Percentiles rank a stretch among this genome's conserved stretches.
Evolutionary conservation across 2,329 filamentous ascomycete species (phyloP).

Genomic region (Penicillium sp.): DNA sequence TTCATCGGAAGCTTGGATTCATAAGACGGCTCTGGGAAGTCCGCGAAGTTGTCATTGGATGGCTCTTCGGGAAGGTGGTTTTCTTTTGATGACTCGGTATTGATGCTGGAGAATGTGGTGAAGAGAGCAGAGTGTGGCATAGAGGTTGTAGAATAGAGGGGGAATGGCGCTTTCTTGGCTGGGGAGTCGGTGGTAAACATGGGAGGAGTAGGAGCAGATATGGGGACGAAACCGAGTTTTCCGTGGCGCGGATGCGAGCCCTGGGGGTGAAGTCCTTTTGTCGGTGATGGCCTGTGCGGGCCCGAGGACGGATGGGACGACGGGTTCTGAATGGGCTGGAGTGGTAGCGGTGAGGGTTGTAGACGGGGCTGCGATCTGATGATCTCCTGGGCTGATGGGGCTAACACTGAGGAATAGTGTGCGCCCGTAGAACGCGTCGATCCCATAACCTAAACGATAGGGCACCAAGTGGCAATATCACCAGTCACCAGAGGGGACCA

Average conservation of each 20-base stretch:
- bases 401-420: conserved; percentile 52
- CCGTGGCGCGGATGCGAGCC: conserved; percentile 51
- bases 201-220: conserved; percentile 39
- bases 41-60: conserved; percentile 39
- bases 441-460: conserved; percentile 26
- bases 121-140: conserved; percentile 42
- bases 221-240: conserved; percentile 56
- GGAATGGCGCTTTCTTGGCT: conserved; percentile 37
- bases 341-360: conserved; percentile 47
- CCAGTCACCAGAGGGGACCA: conserved; percentile 13
- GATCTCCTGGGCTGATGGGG: conserved; percentile 31
- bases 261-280: conserved; percentile 51
- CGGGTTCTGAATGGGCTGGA: conserved; percentile 35
- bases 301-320: conserved; percentile 51
- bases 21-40: conserved; percentile 42
- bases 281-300: conserved; percentile 55
- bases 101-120: conserved; percentile 42
- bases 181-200: conserved; percentile 43
- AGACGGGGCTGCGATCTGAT: conserved; percentile 35
- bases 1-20: conserved; percentile 42
- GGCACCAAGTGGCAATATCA: conserved; percentile 10
- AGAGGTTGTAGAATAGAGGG: conserved; percentile 26
- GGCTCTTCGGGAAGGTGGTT: conserved; percentile 33
- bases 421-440: conserved; percentile 41
- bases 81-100: conserved; percentile 43